These are phyloP conservation scores for Nannochloris sp. DNA, from an alignment of 139 green algal species.

Conservation along the genomic window DNA sequence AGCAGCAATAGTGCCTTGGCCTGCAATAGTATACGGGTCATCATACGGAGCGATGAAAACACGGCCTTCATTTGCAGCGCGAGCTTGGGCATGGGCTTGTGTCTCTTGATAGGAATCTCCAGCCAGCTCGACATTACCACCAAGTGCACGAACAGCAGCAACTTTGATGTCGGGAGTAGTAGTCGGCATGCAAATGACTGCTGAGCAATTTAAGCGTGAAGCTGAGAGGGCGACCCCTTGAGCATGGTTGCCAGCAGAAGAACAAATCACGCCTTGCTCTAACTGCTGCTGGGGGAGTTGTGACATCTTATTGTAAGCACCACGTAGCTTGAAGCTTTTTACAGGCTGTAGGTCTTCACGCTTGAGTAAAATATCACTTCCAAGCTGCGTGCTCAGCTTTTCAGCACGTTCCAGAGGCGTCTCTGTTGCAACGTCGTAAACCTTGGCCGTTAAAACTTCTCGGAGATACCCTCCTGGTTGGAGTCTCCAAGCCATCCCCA, in stretches of 20 bases:
- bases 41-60: constrained; percentile 91
- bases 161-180: constrained; percentile 84
- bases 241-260: constrained; percentile 91
- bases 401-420: constrained; percentile 71
- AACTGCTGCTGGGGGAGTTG: constrained; percentile 59
- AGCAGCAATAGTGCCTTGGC: constrained; percentile 88
- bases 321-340: constrained; percentile 94
- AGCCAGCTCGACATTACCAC: constrained; percentile 82
- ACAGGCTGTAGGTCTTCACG: constrained; percentile 90
- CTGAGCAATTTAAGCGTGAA: constrained; percentile 54
- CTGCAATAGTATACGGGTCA: constrained; percentile 90
- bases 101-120: constrained; percentile 92
- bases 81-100: constrained; percentile 43
- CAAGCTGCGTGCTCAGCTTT: constrained; percentile 64
- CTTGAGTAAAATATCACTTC: constrained; percentile 76
- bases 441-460: constrained; percentile 82
- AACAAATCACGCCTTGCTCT: constrained; percentile 81
- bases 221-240: constrained; percentile 86
- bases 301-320: constrained; percentile 92
- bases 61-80: constrained; percentile 46
- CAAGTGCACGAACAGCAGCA: constrained; percentile 65
- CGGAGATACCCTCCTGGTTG: constrained; percentile 75
- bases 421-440: constrained; percentile 91
- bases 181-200: constrained; percentile 87
- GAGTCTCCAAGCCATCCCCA: constrained; percentile 50